A percentile compares a stretch with the other conserved stretches of the same genome.
phyloP scores from a whole-genome alignment of 1,284 basidiomycete genomes.

The Cutaneotrichosporon daszewskae region DNA sequence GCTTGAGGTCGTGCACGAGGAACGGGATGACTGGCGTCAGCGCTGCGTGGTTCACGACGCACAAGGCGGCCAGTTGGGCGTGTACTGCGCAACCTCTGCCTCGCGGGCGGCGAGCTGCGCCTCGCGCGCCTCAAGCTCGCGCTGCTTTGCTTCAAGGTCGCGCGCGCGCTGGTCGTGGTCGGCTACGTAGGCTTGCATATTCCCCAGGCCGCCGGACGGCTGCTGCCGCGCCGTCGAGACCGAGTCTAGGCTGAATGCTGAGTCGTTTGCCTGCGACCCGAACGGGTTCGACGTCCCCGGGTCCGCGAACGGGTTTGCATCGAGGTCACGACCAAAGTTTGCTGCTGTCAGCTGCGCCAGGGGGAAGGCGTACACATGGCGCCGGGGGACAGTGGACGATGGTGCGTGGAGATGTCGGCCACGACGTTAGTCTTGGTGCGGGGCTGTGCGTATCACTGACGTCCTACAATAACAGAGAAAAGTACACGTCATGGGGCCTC shows the following conservation, averaged over 20 bases:
- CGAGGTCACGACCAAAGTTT: not conserved
- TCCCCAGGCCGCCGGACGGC: conserved; percentile 15
- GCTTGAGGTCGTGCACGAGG: conserved; percentile 84
- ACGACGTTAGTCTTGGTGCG: not conserved
- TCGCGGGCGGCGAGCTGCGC: conserved; percentile 26
- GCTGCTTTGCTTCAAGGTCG: conserved; percentile 33
- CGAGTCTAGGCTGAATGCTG: conserved; percentile 35
- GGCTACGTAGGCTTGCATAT: conserved; percentile 18
- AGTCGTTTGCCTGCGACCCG: conserved; percentile 33
- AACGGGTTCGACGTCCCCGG: conserved; percentile 37
- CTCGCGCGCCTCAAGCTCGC: conserved; percentile 33
- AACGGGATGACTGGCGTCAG: conserved; percentile 73
- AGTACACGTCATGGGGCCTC: not conserved
- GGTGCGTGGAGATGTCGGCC: not conserved
- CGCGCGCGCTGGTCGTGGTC: conserved; percentile 19
- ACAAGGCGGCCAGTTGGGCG: conserved; percentile 48
- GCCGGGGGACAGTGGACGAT: too few species aligned
- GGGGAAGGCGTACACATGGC: too few species aligned
- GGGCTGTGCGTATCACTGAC: too few species aligned
- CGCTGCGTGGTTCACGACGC: conserved; percentile 14
- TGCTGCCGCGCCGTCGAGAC: conserved; percentile 8
- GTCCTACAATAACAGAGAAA: not conserved
- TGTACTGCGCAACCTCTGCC: conserved; percentile 27
- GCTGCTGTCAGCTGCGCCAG: too few species aligned
- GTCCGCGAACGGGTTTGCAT: conserved; percentile 5